These are phyloP conservation scores for Calycina herbarum DNA, from an alignment of 2,329 filamentous ascomycete genomes.

Conservation along the genomic window DNA sequence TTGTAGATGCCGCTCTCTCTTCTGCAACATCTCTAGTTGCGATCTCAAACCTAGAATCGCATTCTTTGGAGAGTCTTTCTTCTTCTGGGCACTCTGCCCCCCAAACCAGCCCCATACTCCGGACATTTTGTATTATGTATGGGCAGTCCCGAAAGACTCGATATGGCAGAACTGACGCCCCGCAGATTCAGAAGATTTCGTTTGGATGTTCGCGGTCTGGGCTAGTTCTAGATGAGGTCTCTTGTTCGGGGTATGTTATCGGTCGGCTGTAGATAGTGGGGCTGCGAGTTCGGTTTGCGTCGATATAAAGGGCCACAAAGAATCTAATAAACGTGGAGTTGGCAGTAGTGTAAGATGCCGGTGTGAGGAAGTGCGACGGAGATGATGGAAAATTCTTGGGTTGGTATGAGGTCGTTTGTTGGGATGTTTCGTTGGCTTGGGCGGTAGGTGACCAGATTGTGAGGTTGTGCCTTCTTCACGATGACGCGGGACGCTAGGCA, in stretches of 20 bases:
- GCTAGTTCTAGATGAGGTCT: conserved; percentile 1
- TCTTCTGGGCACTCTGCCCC: conserved; percentile 76
- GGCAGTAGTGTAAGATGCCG: background rate
- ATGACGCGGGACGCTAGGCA: background rate
- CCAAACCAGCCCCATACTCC: conserved; percentile 90
- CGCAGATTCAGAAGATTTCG: background rate
- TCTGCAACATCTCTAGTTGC: conserved; percentile 96
- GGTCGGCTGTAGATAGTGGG: conserved; percentile 31
- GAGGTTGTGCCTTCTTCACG: conserved; percentile 4
- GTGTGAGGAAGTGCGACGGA: background rate
- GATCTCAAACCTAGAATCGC: conserved; percentile 85
- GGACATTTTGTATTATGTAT: conserved; percentile 50
- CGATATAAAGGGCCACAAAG: background rate
- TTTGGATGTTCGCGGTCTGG: background rate
- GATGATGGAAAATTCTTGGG: background rate
- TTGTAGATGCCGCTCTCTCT: conserved; percentile 88
- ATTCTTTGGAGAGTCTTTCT: conserved; percentile 94
- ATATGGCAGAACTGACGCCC: conserved; percentile 18
- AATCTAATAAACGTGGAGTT: background rate
- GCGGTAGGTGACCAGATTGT: conserved; percentile 3
- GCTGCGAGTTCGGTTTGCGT: conserved; percentile 10
- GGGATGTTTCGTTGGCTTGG: background rate
- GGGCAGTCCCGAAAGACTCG: conserved; percentile 16
- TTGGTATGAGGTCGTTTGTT: background rate
- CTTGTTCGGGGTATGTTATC: conserved; percentile 23